These are phyloP conservation scores for Cystobasidium ongulense DNA, from an alignment of 768 basidiomycete genomes.

Conservation along the genomic window DNA sequence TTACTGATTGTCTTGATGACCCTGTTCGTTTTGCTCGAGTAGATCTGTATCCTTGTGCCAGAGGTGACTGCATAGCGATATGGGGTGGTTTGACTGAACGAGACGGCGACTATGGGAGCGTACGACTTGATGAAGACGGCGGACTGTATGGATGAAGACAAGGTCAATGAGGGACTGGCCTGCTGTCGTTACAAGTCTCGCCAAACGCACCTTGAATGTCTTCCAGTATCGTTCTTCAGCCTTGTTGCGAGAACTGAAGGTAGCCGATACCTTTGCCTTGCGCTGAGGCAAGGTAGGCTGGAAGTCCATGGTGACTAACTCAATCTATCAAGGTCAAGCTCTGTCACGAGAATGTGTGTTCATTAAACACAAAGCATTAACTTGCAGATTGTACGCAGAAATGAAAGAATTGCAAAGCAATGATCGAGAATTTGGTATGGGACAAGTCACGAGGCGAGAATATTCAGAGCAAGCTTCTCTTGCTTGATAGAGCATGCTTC, in stretches of 20 bases:
- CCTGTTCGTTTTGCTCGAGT: constrained; percentile 91
- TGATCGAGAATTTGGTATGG: background rate
- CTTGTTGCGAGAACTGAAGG: constrained; percentile 15
- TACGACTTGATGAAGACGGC: constrained; percentile 87
- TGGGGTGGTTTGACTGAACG: constrained; percentile 77
- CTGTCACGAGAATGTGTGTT: too few species aligned
- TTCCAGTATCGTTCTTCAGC: constrained; percentile 40
- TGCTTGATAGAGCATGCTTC: too few species aligned
- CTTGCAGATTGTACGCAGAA: too few species aligned
- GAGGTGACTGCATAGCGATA: constrained; percentile 94
- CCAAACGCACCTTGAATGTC: constrained; percentile 38
- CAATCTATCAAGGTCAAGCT: too few species aligned
- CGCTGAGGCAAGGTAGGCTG: background rate
- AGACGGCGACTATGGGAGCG: constrained; percentile 85
- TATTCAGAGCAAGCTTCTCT: too few species aligned
- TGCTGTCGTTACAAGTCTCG: background rate
- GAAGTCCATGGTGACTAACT: constrained; percentile 12
- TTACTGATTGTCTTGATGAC: constrained; percentile 90
- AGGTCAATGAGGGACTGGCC: background rate
- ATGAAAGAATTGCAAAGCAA: background rate
- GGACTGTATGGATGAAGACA: constrained; percentile 42
- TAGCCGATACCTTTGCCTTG: constrained; percentile 6
- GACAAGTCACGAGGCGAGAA: background rate
- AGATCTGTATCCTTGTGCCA: constrained; percentile 85
- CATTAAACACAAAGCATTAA: too few species aligned